These are phyloP conservation scores for Claviceps africana DNA, from an alignment of 2,329 filamentous ascomycete species.

Conservation along the genomic window DNA sequence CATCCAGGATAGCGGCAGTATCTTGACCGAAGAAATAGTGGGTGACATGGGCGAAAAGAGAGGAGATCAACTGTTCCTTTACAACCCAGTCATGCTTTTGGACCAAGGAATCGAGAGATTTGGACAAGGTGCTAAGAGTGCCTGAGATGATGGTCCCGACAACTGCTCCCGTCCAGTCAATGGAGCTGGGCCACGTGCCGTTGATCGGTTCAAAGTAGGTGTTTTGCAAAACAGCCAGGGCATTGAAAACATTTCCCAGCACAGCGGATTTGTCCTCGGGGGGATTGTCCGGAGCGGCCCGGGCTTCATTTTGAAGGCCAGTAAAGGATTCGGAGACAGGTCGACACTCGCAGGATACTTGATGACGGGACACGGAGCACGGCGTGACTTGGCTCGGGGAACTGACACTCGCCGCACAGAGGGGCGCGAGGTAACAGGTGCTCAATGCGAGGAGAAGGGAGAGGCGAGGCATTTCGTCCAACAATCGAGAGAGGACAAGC, in stretches of 20 bases:
- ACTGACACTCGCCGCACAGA: background rate
- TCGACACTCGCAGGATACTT: background rate
- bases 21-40: slow-evolving; percentile 83
- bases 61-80: slow-evolving; percentile 67
- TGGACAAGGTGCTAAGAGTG: slow-evolving; percentile 56
- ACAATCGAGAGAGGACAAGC: background rate
- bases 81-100: slow-evolving; percentile 29
- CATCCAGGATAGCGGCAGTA: slow-evolving; percentile 53
- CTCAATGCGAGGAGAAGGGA: background rate
- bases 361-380: slow-evolving; percentile 2
- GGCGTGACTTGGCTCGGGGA: background rate
- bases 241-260: slow-evolving; percentile 41
- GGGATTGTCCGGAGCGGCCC: background rate
- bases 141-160: slow-evolving; percentile 66
- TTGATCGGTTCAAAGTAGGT: slow-evolving; percentile 64
- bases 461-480: background rate
- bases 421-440: background rate
- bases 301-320: background rate
- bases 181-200: slow-evolving; percentile 71
- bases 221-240: slow-evolving; percentile 62
- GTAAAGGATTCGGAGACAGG: background rate
- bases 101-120: slow-evolving; percentile 31
- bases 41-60: slow-evolving; percentile 63
- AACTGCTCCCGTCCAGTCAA: slow-evolving; percentile 90
- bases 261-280: slow-evolving; percentile 7